Evolutionary conservation across 306 rosid genomes (phyloP).

Genomic region (Parietaria judaica): DNA sequence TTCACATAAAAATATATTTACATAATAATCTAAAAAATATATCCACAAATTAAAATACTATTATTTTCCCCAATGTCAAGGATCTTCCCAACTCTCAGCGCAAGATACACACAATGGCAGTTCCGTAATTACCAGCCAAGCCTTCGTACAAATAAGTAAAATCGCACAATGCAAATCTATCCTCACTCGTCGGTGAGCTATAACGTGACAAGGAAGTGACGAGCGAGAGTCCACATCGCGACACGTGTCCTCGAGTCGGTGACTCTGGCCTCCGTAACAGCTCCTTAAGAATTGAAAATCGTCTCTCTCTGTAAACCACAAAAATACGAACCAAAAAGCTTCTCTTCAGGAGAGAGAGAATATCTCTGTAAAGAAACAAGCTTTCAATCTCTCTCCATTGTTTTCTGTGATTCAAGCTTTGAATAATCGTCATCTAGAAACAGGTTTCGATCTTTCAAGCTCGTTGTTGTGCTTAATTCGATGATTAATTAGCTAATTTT

Average conservation of each 20-base stretch:
- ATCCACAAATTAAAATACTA: not conserved
- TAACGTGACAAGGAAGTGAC: not conserved
- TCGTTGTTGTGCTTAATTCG: not conserved
- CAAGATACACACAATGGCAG: conserved; percentile 2
- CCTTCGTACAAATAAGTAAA: not conserved
- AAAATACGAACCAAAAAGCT: not conserved
- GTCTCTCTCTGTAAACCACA: conserved; percentile 29
- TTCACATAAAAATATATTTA: not conserved
- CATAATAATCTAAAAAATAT: not conserved
- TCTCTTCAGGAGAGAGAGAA: not conserved
- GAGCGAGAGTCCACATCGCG: not conserved
- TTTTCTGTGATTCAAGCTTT: not conserved
- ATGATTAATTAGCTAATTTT: not conserved
- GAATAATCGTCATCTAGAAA: not conserved
- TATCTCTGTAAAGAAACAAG: not conserved
- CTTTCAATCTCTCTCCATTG: conserved; percentile 4
- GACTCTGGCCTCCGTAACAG: conserved; percentile 25
- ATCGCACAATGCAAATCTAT: not conserved
- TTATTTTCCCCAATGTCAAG: not conserved
- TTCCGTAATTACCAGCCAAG: not conserved
- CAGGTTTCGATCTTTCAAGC: conserved; percentile 7
- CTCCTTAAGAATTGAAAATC: not conserved
- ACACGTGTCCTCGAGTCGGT: conserved; percentile 29
- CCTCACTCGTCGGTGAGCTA: conserved; percentile 3
- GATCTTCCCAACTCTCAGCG: not conserved